Conservation (phyloP, 192 early-diverging fungal genomes). For the Linderina pennispora region DNA sequence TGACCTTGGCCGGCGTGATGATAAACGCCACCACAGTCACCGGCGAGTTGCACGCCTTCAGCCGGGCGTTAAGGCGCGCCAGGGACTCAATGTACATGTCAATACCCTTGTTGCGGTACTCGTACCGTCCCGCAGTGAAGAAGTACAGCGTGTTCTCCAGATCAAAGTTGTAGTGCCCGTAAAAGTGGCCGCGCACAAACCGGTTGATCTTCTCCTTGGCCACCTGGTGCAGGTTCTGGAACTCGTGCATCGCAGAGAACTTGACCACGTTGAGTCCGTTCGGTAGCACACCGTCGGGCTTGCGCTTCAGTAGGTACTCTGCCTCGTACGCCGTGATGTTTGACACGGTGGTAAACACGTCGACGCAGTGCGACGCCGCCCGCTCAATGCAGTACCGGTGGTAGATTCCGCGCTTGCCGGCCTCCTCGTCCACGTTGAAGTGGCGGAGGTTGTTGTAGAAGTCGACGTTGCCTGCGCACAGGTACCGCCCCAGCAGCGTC, state of each 20-base stretch:
- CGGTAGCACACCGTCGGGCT: slow-evolving; percentile 94
- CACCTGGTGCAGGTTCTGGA: slow-evolving; percentile 93
- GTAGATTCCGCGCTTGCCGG: slow-evolving; percentile 95
- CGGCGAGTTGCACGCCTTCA: slow-evolving; percentile 75
- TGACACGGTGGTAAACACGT: slow-evolving; percentile 97
- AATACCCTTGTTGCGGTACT: slow-evolving; percentile 96
- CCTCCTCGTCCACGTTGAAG: slow-evolving; percentile 94
- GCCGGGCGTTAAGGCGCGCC: slow-evolving; percentile 76
- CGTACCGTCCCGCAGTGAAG: slow-evolving; percentile 94
- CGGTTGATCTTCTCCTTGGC: slow-evolving; percentile 93
- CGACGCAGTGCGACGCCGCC: slow-evolving; percentile 88
- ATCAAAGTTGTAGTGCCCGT: slow-evolving; percentile 95
- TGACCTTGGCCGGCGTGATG: slow-evolving; percentile 87
- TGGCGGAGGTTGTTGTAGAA: slow-evolving; percentile 93
- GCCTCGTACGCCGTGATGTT: slow-evolving; percentile 96
- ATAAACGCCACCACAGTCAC: slow-evolving; percentile 95
- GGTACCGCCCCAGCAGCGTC: slow-evolving; percentile 89
- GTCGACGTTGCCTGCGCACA: slow-evolving; percentile 92
- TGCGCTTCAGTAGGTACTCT: slow-evolving; percentile 89
- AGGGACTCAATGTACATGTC: slow-evolving; percentile 96
- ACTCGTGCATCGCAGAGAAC: slow-evolving; percentile 95
- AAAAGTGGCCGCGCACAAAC: slow-evolving; percentile 97
- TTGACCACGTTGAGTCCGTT: slow-evolving; percentile 97
- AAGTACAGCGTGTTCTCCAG: slow-evolving; percentile 96
- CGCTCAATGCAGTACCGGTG: slow-evolving; percentile 96